Conservation (phyloP, 78 protist species). For the Cyanophora paradoxa region DNA sequence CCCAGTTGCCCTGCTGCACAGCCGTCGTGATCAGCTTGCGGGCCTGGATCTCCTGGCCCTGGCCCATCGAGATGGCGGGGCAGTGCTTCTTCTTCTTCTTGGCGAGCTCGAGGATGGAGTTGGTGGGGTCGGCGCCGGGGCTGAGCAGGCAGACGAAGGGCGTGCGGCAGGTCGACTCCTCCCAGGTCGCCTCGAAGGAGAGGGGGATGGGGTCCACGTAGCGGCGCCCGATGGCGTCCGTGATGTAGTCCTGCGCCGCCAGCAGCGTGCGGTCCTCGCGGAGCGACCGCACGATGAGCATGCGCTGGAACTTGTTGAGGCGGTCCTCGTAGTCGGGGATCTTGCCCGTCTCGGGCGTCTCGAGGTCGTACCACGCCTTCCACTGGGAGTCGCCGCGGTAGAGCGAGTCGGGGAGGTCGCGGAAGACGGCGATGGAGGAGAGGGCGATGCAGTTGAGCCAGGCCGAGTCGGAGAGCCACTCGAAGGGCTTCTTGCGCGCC, state of each 20-base stretch:
- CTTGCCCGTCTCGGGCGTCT: conserved; percentile 48
- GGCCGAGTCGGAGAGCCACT: conserved; percentile 56
- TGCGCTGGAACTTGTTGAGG: conserved; percentile 40
- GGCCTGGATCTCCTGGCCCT: conserved; percentile 81
- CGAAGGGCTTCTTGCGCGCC: conserved; percentile 35
- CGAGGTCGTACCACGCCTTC: conserved; percentile 62
- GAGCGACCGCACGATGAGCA: conserved; percentile 64
- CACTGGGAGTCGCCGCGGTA: conserved; percentile 37
- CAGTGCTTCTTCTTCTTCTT: conserved; percentile 50
- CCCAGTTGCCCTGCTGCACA: conserved; percentile 67
- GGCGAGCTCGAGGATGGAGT: conserved; percentile 46
- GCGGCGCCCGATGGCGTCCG: conserved; percentile 36
- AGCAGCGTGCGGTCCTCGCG: conserved; percentile 67
- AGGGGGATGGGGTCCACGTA: conserved; percentile 24
- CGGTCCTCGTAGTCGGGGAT: conserved; percentile 53
- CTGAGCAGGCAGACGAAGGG: conserved; percentile 72
- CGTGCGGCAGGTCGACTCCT: conserved; percentile 30
- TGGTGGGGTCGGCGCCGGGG: conserved; percentile 80
- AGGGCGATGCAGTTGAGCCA: conserved; percentile 65
- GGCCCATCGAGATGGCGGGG: conserved; percentile 75
- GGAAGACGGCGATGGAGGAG: conserved; percentile 12
- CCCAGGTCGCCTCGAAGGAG: conserved; percentile 13
- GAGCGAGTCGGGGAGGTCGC: conserved; percentile 44
- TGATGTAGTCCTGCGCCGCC: conserved; percentile 39
- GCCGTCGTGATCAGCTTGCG: conserved; percentile 8